phyloP scores from a whole-genome alignment of 2,329 filamentous ascomycete genomes.

The Colletotrichum ledebouriae region DNA sequence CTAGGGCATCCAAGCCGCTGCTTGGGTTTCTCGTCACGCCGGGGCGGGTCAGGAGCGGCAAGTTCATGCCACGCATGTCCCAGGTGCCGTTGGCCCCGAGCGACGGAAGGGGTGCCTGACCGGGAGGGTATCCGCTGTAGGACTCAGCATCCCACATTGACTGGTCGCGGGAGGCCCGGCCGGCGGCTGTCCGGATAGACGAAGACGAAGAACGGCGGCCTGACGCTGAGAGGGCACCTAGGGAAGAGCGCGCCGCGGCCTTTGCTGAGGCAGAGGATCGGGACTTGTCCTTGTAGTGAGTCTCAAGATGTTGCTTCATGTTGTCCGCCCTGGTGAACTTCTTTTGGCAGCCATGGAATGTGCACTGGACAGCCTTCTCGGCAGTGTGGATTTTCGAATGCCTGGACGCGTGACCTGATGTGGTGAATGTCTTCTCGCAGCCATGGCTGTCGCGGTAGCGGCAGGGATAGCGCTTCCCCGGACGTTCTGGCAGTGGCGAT shows the following conservation, averaged over 20 bases:
- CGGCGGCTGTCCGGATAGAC: conserved; percentile 50
- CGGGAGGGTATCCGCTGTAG: conserved; percentile 49
- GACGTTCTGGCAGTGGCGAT: conserved; percentile 59
- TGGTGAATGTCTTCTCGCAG: conserved; percentile 86
- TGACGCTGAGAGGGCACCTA: conserved; percentile 44
- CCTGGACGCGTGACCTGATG: conserved; percentile 85
- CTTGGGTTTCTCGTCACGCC: conserved; percentile 58
- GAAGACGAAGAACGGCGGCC: conserved; percentile 50
- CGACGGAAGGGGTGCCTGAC: conserved; percentile 52
- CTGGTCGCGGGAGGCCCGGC: conserved; percentile 49
- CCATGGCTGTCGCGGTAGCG: conserved; percentile 78
- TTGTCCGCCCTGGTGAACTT: conserved; percentile 87
- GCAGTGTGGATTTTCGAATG: conserved; percentile 88
- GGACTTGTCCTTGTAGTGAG: conserved; percentile 76
- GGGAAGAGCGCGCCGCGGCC: conserved; percentile 47
- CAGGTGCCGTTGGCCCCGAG: conserved; percentile 54
- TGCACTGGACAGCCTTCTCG: conserved; percentile 80
- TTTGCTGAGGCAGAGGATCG: conserved; percentile 54
- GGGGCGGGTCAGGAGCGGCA: conserved; percentile 62
- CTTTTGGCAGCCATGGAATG: conserved; percentile 79
- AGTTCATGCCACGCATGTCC: conserved; percentile 62
- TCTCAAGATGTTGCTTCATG: conserved; percentile 88
- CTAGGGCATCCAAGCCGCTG: conserved; percentile 68
- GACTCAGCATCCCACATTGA: conserved; percentile 57
- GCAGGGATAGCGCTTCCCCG: conserved; percentile 79